Base-by-base conservation (phyloP, 2,329 filamentous ascomycete genomes). In the Trichophaea hybrida region DNA sequence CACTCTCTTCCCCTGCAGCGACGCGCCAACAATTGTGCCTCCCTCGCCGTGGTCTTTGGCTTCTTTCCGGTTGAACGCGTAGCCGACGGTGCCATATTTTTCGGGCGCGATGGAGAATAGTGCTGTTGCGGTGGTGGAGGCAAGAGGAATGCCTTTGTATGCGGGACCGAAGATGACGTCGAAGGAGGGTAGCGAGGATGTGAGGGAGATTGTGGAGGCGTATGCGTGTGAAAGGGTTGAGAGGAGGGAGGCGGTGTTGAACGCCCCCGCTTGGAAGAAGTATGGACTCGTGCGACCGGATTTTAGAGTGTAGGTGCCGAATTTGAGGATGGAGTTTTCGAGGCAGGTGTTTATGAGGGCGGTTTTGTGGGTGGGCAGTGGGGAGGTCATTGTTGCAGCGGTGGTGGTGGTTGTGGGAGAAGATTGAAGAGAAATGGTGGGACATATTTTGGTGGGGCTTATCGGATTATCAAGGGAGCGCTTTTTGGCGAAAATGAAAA, bases 81-180 rank as follows among this genome's bases (percentile, higher is more conserved):
- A 97, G 70, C 84, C 87, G 59, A 86, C 77, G 48, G 78, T 74
- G 59, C 80, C 81, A 73, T 85, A 93, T 63, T 77, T 80, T 55
- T 75, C 73, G 15, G 80, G 75, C 64, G 88, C 82, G 8, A 89
- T 74, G 69, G 83, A 79, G 57, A 81, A 81, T 10, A 97, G 80
- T 72, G 89, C 85, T 70, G 86, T 80, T 40, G 84, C 79, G 13
- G 88, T 84, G 2, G 86, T 80, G 13, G 85, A 83, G 49, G 86
- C 86, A n/a, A 97, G 80, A 1, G 90, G 88, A 65, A 97, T 95
- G 49, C 93, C 93, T 76, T 97, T 98, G 78, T 97, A 98, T 7
- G 93, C 91, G 2, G 93, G 91, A 13, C 81, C 90, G 73, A 97
- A 97, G 69, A 97, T 78, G 68, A 97, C 80, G 71, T 97, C 91